Evolutionary conservation across 1,284 basidiomycete species (phyloP), one percentile per base, ranked within the genome.

Genomic region (Leccinum ponderosum): DNA sequence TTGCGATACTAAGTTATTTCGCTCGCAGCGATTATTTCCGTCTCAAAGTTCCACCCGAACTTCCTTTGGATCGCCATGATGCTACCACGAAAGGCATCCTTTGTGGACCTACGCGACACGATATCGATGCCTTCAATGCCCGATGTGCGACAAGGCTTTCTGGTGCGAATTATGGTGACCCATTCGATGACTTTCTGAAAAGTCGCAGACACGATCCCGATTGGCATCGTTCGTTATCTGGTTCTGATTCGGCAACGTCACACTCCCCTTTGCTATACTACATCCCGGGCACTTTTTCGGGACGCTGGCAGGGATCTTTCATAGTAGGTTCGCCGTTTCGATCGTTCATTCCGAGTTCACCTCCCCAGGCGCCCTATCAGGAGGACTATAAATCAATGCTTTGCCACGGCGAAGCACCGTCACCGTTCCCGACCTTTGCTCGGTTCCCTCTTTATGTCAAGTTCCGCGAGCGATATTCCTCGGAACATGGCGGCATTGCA

Each of bases 1-100:
- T 78, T 55, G 80, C 84, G 39, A 74, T 79, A 50, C 71, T 84
- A 22, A 68, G 73, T 20, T 85, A 82, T 66, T 81, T 83, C 56
- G 73, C 71, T 9, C 78, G 80, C 5, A 65, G 72, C 20, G 82
- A 84, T 60, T 71, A 66, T 39, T 64, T 68, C 17, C 65, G 54
- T 31, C 73, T 78, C n/a, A 62, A 60, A 17, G 69, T 77, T 20
- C 80, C 82, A 2, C 66, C 70, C 1, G 76, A 80, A 65, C 63
- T 83, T 29, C 73, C 68, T 17, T 59, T 57, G 17, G 69, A 62
- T 59, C 68, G 66, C 53, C 64, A 62, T 56, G 69, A 64, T 65
- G 70, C 70, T 37, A 62, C 62, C 63, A 66, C 48, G 44, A 71
- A 57, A 56, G 65, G 63, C 60, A 70, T 59, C 17, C 53, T 63